A percentile compares a stretch with the other conserved stretches of the same genome.
Evolutionary conservation across 192 early-diverging fungal species (phyloP).

Genomic region (Lunasporangiospora selenospora): DNA sequence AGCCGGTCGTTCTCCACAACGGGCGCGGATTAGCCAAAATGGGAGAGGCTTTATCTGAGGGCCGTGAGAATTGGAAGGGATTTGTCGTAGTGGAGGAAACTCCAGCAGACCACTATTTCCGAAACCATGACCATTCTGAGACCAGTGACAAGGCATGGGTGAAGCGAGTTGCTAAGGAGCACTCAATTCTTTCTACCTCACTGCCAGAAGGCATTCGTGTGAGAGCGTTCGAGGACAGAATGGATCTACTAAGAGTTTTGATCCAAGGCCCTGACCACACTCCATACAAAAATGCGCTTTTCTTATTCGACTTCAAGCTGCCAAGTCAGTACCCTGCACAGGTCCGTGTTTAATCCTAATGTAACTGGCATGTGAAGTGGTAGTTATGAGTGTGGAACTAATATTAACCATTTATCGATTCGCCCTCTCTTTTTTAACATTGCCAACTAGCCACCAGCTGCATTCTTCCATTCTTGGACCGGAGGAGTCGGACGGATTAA

Average conservation of each 20-base stretch:
- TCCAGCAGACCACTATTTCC: conserved; percentile 46
- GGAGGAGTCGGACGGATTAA: conserved; percentile 62
- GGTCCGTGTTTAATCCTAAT: neutral
- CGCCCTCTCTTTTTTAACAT: neutral
- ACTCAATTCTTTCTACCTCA: conserved; percentile 51
- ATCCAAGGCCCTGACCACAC: conserved; percentile 65
- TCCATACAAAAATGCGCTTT: conserved; percentile 64
- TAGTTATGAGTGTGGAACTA: too few relatives aligned
- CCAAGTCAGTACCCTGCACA: conserved; percentile 56
- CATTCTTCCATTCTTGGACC: conserved; percentile 64
- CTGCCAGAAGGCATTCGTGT: conserved; percentile 67
- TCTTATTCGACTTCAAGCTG: conserved; percentile 63
- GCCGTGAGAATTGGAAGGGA: conserved; percentile 17
- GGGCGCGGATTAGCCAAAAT: conserved; percentile 5
- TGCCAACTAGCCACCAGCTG: conserved; percentile 54
- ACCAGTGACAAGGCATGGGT: conserved; percentile 29
- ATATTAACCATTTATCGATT: neutral
- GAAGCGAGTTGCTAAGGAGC: conserved; percentile 50
- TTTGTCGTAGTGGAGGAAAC: conserved; percentile 41
- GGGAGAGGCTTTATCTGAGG: conserved; percentile 30
- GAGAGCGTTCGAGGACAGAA: conserved; percentile 58
- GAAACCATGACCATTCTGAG: conserved; percentile 4
- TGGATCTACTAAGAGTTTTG: conserved; percentile 62
- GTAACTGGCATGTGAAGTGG: neutral
- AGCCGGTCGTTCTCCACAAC: conserved; percentile 1